Evolutionary conservation across 2,329 filamentous ascomycete genomes (phyloP).

Genomic region (Verticillium dahliae): DNA sequence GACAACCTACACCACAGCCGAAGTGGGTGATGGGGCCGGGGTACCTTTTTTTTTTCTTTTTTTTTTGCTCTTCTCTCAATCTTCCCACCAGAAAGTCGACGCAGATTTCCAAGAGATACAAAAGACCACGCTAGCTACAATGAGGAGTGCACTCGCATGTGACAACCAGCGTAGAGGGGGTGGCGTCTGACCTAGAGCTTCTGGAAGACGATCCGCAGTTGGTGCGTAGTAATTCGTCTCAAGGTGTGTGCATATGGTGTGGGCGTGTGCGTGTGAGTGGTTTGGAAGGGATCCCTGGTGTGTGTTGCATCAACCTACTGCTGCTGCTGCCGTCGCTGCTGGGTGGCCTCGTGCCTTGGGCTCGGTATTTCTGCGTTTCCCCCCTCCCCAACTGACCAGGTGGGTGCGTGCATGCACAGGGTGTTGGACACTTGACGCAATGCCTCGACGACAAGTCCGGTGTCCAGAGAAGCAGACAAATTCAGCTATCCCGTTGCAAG

Average conservation of each 20-base stretch:
- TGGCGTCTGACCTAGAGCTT: neutral
- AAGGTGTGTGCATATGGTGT: neutral
- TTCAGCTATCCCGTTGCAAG: neutral
- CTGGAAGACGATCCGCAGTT: neutral
- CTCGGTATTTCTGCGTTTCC: neutral
- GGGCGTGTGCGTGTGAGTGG: neutral
- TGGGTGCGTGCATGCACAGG: neutral
- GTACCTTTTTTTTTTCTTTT: neutral
- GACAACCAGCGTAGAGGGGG: neutral
- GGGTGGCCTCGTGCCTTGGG: neutral
- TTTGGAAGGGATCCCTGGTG: neutral
- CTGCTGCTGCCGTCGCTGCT: neutral
- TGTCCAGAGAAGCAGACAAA: neutral
- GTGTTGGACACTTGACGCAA: neutral
- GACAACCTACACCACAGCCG: neutral
- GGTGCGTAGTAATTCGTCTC: neutral
- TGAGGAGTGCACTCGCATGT: neutral
- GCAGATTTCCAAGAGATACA: neutral
- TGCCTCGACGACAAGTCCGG: neutral
- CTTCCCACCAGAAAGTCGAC: neutral
- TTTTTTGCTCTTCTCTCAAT: neutral
- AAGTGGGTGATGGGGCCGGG: neutral
- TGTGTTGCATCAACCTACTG: neutral
- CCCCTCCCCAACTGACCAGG: neutral
- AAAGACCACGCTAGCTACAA: neutral